A percentile compares a stretch with the other conserved stretches of the same genome.
These are phyloP conservation scores for Lumnitzera racemosa DNA, from an alignment of 345 rosid species.

Conservation along the genomic window DNA sequence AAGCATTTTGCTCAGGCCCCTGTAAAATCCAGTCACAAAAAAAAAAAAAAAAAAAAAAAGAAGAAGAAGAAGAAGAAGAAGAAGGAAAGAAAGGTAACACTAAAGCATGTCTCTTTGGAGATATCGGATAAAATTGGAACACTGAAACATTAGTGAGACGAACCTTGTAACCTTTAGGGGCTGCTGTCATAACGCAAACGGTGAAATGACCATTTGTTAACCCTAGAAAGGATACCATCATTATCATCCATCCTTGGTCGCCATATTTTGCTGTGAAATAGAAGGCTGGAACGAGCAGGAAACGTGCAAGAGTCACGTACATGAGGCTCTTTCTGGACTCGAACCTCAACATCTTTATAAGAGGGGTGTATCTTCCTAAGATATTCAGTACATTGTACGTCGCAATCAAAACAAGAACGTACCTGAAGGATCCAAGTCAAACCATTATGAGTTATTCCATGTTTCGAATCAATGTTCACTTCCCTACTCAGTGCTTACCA, in stretches of 20 bases:
- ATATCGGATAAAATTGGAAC: no score
- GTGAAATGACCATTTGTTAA: slow-evolving; percentile 74
- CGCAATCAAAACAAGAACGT: no score
- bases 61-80: no score
- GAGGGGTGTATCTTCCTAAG: background rate
- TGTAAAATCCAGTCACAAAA: slow-evolving; percentile 12
- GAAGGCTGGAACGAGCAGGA: slow-evolving; percentile 1
- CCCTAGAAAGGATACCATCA: slow-evolving; percentile 58
- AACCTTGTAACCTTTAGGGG: slow-evolving; percentile 90
- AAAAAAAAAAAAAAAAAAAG: background rate
- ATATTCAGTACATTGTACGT: background rate
- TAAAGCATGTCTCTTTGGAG: no score
- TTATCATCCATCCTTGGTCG: slow-evolving; percentile 70
- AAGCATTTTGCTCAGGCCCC: slow-evolving; percentile 93
- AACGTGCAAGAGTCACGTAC: background rate
- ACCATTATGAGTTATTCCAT: no score
- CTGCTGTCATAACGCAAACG: slow-evolving; percentile 69
- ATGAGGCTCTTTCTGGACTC: background rate
- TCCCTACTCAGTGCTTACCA: slow-evolving; percentile 31
- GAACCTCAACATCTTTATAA: background rate
- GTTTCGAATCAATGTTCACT: no score
- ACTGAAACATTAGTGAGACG: background rate
- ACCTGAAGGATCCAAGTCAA: no score
- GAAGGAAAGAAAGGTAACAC: no score
- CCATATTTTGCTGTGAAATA: background rate